These are phyloP conservation scores for Rubus parviflorus DNA, from an alignment of 306 rosid genomes.

Conservation along the genomic window DNA sequence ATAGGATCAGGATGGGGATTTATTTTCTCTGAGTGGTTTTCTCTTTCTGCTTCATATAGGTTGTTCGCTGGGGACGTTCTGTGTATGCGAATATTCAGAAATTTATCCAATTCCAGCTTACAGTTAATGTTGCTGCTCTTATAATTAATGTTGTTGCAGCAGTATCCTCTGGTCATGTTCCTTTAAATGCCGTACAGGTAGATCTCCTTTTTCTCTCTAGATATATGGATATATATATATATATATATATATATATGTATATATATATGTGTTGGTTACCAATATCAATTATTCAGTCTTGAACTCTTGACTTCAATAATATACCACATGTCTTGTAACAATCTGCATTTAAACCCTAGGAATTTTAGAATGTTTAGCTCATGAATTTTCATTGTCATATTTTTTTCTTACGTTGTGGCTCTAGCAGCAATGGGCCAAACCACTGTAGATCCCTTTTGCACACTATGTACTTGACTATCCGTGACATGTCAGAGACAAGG, in stretches of 20 bases:
- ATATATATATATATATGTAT: not conserved
- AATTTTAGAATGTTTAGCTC: not conserved
- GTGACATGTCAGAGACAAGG: not conserved
- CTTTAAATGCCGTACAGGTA: conserved; percentile 94
- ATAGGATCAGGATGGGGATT: not conserved
- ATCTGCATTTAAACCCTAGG: conserved; percentile 4
- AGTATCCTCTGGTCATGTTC: conserved; percentile 74
- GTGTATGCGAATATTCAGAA: conserved; percentile 98
- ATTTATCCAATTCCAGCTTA: conserved; percentile 96
- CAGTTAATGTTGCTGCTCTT: conserved; percentile 97
- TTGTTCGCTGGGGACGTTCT: conserved; percentile 99
- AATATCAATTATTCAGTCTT: not conserved
- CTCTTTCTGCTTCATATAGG: conserved; percentile 48
- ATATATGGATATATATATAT: not conserved
- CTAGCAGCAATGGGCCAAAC: not conserved
- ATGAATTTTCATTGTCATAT: not conserved
- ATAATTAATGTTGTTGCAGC: conserved; percentile 95
- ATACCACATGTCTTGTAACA: conserved; percentile 9
- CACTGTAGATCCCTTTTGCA: not conserved
- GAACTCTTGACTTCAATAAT: too few relatives aligned
- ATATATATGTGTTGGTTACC: not conserved
- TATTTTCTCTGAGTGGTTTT: conserved; percentile 7
- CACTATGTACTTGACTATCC: not conserved
- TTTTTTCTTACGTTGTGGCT: not conserved
- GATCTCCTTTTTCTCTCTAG: conserved; percentile 12